Conservation (phyloP, 2,329 filamentous ascomycete species). For the Trichoderma sp. region DNA sequence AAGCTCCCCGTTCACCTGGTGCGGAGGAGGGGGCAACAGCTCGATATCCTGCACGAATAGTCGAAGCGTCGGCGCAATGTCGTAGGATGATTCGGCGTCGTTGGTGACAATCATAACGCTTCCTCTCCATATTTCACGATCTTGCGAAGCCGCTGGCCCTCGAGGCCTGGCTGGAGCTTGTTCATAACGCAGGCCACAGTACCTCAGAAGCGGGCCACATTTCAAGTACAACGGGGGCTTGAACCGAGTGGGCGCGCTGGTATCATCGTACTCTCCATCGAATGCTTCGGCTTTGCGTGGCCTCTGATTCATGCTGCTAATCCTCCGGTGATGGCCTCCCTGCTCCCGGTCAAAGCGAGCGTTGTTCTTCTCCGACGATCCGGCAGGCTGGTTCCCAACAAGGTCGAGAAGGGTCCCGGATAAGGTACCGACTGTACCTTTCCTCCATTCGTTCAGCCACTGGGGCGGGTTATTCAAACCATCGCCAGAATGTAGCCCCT, state of each 20-base stretch:
- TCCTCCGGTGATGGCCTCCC: constrained; percentile 46
- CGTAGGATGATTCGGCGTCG: constrained; percentile 81
- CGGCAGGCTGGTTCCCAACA: constrained; percentile 38
- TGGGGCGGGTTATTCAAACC: constrained; percentile 62
- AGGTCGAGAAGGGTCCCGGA: constrained; percentile 64
- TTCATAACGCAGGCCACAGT: constrained; percentile 79
- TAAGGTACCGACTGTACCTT: constrained; percentile 65
- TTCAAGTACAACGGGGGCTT: constrained; percentile 83
- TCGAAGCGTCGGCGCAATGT: constrained; percentile 75
- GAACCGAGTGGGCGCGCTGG: constrained; percentile 67
- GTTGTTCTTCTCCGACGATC: constrained; percentile 52
- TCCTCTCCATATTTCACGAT: constrained; percentile 87
- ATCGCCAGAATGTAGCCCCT: constrained; percentile 52
- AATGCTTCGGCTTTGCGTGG: constrained; percentile 65
- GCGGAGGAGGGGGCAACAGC: constrained; percentile 76
- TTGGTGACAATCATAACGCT: constrained; percentile 94
- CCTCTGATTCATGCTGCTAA: constrained; percentile 51
- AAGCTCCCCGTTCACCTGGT: constrained; percentile 66
- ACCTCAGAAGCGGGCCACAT: constrained; percentile 87
- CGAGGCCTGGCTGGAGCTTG: constrained; percentile 44
- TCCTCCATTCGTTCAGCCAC: constrained; percentile 75
- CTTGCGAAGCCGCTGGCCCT: constrained; percentile 40
- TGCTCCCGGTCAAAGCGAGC: constrained; percentile 76
- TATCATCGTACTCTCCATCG: constrained; percentile 69
- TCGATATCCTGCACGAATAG: constrained; percentile 88